Conservation (phyloP, 768 basidiomycete genomes). For the Boletus coccyginus region DNA sequence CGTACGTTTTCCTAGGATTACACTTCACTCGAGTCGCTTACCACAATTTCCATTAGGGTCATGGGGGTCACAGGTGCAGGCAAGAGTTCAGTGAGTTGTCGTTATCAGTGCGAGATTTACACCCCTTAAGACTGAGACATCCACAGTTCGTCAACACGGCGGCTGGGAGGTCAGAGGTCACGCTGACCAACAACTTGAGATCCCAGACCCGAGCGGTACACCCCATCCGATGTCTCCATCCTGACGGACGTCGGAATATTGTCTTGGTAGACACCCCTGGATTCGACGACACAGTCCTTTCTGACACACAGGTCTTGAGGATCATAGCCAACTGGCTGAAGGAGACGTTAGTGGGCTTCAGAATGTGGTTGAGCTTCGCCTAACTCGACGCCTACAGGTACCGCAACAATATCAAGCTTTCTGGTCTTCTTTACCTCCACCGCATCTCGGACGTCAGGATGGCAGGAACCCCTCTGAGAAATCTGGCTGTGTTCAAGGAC, state of each 20-base stretch:
- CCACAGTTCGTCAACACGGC: constrained; percentile 14
- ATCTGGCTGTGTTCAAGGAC: constrained; percentile 5
- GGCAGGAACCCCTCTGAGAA: constrained; percentile 9
- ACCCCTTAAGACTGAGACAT: not conserved
- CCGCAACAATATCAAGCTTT: constrained; percentile 4
- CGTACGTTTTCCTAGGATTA: constrained; percentile 6
- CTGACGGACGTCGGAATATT: constrained; percentile 11
- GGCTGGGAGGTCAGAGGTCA: not conserved
- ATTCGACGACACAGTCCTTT: constrained; percentile 13
- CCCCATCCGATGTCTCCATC: constrained; percentile 10
- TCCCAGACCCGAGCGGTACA: constrained; percentile 9
- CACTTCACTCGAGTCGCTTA: not conserved
- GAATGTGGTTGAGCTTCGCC: not conserved
- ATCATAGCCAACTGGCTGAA: constrained; percentile 17
- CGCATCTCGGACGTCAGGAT: constrained; percentile 12
- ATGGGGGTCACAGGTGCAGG: constrained; percentile 18
- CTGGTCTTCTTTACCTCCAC: constrained; percentile 15
- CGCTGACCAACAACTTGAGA: not conserved
- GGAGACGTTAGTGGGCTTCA: constrained; percentile 7
- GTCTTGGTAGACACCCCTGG: constrained; percentile 19
- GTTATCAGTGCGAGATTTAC: not conserved
- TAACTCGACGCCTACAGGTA: constrained; percentile 4
- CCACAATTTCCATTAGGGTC: constrained; percentile 1
- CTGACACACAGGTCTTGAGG: constrained; percentile 8
- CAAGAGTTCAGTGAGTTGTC: constrained; percentile 19